Percentiles rank a stretch among this genome's conserved stretches.
phyloP scores from a whole-genome alignment of 2,329 filamentous ascomycete species.

The Lomentospora prolificans region DNA sequence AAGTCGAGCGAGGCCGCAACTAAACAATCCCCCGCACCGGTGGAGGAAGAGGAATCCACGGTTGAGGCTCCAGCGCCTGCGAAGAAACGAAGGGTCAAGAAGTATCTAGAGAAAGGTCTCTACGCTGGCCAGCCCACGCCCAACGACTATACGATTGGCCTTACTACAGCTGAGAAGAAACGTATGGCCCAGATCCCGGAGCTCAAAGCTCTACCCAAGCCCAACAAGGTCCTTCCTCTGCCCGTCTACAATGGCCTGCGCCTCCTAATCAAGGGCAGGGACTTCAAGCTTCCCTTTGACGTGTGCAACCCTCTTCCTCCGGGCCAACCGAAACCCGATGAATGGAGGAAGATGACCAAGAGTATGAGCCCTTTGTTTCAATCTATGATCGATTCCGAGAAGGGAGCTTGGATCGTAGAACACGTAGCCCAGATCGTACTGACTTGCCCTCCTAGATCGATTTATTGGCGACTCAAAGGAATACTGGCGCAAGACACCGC shows the following conservation, averaged over 20 bases:
- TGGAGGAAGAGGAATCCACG: constrained; percentile 14
- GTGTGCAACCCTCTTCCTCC: constrained; percentile 79
- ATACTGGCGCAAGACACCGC: constrained; percentile 71
- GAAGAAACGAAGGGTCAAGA: constrained; percentile 50
- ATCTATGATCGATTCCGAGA: constrained; percentile 5
- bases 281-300: constrained; percentile 85
- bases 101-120: constrained; percentile 72
- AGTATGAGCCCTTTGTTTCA: constrained; percentile 47
- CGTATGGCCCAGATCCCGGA: constrained; percentile 36
- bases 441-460: constrained; percentile 52
- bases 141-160: constrained; percentile 33
- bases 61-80: constrained; percentile 21
- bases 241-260: constrained; percentile 72
- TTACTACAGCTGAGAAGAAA: constrained; percentile 43
- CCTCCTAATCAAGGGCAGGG: constrained; percentile 59
- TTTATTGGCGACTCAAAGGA: constrained; percentile 77
- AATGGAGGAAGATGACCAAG: constrained; percentile 85
- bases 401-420: too few relatives aligned
- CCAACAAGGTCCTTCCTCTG: constrained; percentile 54
- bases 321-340: constrained; percentile 82
- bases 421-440: constrained; percentile 16
- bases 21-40: not conserved
- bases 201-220: constrained; percentile 32
- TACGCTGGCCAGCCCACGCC: constrained; percentile 71
- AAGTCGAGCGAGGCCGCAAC: constrained; percentile 17